These are phyloP conservation scores for Digitaria exilis DNA, from an alignment of 202 grass and related monocot genomes.

Conservation along the genomic window DNA sequence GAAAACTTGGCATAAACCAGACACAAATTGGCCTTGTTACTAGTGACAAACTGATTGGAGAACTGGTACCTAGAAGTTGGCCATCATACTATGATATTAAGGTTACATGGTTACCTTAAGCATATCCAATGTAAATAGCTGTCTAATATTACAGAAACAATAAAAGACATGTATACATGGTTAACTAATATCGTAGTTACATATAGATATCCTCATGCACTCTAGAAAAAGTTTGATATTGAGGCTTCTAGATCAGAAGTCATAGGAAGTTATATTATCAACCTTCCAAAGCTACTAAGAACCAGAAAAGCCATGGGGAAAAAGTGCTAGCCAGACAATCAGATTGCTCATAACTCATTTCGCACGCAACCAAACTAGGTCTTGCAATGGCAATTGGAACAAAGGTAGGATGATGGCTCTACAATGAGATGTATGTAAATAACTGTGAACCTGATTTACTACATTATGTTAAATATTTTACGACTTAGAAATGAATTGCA, in stretches of 20 bases:
- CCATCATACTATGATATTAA: not conserved
- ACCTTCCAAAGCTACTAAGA: not conserved
- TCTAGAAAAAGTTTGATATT: not conserved
- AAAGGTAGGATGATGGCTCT: not conserved
- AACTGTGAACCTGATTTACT: not conserved
- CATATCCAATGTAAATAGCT: not conserved
- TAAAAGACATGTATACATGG: not conserved
- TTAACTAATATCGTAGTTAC: conserved; percentile 1
- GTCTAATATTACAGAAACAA: not conserved
- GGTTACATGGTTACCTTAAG: not conserved
- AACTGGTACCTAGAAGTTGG: not conserved
- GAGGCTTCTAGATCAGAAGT: not conserved
- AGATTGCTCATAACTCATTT: conserved; percentile 3
- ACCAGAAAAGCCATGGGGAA: not conserved
- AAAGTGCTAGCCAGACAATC: not conserved
- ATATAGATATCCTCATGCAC: not conserved
- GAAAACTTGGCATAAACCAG: not conserved
- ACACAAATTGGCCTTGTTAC: not conserved
- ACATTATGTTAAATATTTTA: not conserved
- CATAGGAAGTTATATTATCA: not conserved
- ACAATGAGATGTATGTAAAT: not conserved
- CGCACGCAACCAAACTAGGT: not conserved
- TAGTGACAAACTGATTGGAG: not conserved
- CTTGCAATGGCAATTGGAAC: not conserved
- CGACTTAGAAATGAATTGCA: not conserved